A percentile compares a stretch with the other conserved stretches of the same genome.
Evolutionary conservation across 2,329 filamentous ascomycete genomes (phyloP).

Genomic region (Penicillium sp.): DNA sequence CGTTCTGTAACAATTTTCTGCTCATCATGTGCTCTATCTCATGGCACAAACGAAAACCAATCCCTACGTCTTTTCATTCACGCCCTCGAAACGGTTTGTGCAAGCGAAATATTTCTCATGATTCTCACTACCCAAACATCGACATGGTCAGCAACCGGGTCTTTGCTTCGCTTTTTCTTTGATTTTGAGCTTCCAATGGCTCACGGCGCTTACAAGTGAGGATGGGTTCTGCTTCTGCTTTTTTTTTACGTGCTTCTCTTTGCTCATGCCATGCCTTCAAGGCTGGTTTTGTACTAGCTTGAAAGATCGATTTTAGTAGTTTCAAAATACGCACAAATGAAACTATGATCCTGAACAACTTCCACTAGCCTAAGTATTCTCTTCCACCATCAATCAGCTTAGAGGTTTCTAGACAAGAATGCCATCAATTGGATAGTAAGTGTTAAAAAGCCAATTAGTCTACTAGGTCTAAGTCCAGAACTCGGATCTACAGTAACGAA

Average conservation of each 20-base stretch:
- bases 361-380: not conserved
- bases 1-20: conserved; percentile 18
- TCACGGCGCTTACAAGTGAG: conserved; percentile 28
- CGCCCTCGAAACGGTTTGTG: conserved; percentile 14
- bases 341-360: conserved; percentile 1
- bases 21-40: conserved; percentile 3
- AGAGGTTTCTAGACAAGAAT: no score
- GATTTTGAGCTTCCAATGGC: conserved; percentile 11
- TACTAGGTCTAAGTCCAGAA: not conserved
- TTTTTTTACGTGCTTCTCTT: conserved; percentile 4
- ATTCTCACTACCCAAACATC: conserved; percentile 8
- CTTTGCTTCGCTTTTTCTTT: conserved; percentile 7
- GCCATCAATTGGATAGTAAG: not conserved
- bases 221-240: conserved; percentile 15
- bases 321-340: conserved; percentile 10
- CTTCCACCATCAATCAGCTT: no score
- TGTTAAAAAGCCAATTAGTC: not conserved
- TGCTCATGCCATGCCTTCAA: conserved; percentile 1
- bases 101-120: conserved; percentile 16
- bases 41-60: conserved; percentile 17
- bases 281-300: conserved; percentile 26
- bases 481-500: conserved; percentile 1
- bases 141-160: conserved; percentile 8
- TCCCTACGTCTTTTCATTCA: conserved; percentile 4
- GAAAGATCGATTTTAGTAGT: conserved; percentile 11